Conservation (phyloP, 2,329 filamentous ascomycete species). For the Aspergillus caelatus region DNA sequence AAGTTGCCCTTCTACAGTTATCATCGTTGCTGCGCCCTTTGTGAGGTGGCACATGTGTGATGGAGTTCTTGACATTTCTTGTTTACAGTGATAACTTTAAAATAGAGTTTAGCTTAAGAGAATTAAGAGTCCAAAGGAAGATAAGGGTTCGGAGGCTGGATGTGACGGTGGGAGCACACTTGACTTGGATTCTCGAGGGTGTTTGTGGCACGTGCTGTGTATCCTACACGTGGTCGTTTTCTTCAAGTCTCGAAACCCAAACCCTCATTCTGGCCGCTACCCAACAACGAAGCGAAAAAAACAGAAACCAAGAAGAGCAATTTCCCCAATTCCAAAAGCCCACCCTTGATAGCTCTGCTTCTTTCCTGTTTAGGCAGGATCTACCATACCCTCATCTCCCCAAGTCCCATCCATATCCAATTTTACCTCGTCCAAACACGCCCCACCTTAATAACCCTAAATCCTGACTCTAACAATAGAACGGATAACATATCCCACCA, state of each 20-base stretch:
- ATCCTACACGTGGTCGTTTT: not conserved
- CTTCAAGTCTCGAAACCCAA: not conserved
- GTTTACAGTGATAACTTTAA: not conserved
- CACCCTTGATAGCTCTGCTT: not conserved
- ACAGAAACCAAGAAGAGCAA: not conserved
- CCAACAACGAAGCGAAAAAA: not conserved
- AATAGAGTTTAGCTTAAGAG: not conserved
- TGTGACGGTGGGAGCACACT: not conserved
- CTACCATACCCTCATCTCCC: not conserved
- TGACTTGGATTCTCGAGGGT: not conserved
- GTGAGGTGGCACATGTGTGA: not conserved
- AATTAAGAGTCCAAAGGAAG: not conserved
- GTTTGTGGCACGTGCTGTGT: not conserved
- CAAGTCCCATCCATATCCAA: not conserved
- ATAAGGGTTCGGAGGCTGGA: not conserved
- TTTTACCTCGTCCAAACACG: not conserved
- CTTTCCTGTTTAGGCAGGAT: not conserved
- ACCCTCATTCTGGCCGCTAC: not conserved
- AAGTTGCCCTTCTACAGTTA: not conserved
- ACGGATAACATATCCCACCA: not conserved
- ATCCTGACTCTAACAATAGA: not conserved
- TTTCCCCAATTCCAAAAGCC: not conserved
- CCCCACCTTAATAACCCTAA: not conserved
- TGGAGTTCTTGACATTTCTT: not conserved
- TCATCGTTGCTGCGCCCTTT: not conserved